A percentile compares a stretch with the other conserved stretches of the same genome.
phyloP scores from a whole-genome alignment of 2,329 filamentous ascomycete genomes.

The Thelonectria olida region DNA sequence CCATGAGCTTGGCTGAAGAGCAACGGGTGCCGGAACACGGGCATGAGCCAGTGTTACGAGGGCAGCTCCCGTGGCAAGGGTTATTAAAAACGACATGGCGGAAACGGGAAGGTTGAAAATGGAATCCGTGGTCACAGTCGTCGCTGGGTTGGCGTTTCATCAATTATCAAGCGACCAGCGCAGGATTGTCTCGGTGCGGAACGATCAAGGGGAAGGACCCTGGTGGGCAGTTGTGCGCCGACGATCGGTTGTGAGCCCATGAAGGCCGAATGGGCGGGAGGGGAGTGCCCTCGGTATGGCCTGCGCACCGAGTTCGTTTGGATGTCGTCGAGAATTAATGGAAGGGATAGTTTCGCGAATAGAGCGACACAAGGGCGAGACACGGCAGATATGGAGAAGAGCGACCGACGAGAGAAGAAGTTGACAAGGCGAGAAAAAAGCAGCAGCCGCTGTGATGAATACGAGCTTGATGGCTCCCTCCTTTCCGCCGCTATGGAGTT shows the following conservation, averaged over 20 bases:
- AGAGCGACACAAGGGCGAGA: neutral
- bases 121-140: neutral
- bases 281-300: slow-evolving; percentile 19
- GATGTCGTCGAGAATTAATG: neutral
- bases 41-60: slow-evolving; percentile 30
- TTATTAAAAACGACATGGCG: slow-evolving; percentile 27
- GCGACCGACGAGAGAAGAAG: neutral
- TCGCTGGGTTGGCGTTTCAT: neutral
- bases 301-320: slow-evolving; percentile 1
- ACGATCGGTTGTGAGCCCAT: slow-evolving; percentile 16
- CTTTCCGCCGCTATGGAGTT: neutral
- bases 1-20: slow-evolving; percentile 34
- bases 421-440: neutral
- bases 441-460: neutral
- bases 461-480: neutral
- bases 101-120: neutral
- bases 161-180: slow-evolving; percentile 9
- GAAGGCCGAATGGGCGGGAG: slow-evolving; percentile 12
- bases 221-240: neutral
- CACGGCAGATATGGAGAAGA: neutral
- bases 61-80: slow-evolving; percentile 26
- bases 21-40: slow-evolving; percentile 30
- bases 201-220: neutral
- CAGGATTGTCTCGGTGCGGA: neutral
- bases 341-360: neutral